Evolutionary conservation across 257 asterid genomes (phyloP).

Genomic region (Galeopsis tetrahit): DNA sequence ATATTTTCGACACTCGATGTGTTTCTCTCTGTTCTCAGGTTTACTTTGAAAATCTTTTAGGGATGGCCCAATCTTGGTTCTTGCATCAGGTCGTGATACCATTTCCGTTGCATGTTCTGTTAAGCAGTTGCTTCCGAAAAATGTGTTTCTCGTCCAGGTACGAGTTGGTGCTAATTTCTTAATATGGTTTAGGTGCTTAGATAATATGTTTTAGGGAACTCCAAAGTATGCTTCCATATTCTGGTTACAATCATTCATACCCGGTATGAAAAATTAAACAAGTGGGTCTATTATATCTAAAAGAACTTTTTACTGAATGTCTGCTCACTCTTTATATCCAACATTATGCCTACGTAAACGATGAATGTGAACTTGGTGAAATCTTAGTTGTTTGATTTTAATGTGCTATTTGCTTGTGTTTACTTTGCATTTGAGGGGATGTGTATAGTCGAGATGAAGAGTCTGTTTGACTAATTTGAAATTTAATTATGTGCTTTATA

Average conservation of each 20-base stretch:
- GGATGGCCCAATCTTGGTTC: slow-evolving; percentile 83
- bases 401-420: slow-evolving; percentile 43
- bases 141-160: slow-evolving; percentile 84
- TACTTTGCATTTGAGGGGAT: slow-evolving; percentile 40
- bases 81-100: slow-evolving; percentile 90
- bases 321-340: not conserved
- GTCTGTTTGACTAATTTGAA: slow-evolving; percentile 32
- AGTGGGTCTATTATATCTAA: slow-evolving; percentile 20
- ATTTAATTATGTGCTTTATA: slow-evolving; percentile 32
- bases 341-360: slow-evolving; percentile 35
- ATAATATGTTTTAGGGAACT: slow-evolving; percentile 12
- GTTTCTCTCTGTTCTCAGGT: slow-evolving; percentile 31
- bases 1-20: slow-evolving; percentile 8
- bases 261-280: not conserved
- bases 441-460: slow-evolving; percentile 56
- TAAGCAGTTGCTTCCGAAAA: slow-evolving; percentile 69
- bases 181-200: not conserved
- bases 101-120: slow-evolving; percentile 66
- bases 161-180: slow-evolving; percentile 3
- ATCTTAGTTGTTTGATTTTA: slow-evolving; percentile 37
- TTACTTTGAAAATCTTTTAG: slow-evolving; percentile 45
- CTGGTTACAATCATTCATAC: slow-evolving; percentile 9
- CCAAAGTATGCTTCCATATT: not conserved
- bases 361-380: slow-evolving; percentile 34
- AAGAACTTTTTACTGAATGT: not conserved